Evolutionary conservation across 192 early-diverging fungal species (phyloP).

Genomic region (Thoreauomyces humboldtii): DNA sequence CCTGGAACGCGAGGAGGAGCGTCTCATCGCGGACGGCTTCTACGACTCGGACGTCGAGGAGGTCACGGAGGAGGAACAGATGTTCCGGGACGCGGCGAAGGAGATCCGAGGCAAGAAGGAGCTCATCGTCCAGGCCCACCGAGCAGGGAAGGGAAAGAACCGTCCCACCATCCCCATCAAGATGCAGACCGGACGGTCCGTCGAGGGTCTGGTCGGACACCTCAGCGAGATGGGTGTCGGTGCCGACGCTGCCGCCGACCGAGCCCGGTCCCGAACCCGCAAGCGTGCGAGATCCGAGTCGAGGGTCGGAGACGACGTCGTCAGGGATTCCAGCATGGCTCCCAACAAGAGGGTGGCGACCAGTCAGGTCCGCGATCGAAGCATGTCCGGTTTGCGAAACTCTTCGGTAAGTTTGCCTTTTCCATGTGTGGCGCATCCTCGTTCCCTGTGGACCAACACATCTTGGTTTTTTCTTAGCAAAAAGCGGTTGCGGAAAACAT

Average conservation of each 20-base stretch:
- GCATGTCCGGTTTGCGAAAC: constrained; percentile 71
- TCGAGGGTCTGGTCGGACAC: constrained; percentile 60
- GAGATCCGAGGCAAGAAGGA: constrained; percentile 85
- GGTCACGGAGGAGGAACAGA: constrained; percentile 78
- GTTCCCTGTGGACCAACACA: background rate
- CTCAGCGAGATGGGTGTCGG: constrained; percentile 74
- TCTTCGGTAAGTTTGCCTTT: constrained; percentile 32
- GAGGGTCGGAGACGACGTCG: constrained; percentile 52
- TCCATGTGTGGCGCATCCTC: background rate
- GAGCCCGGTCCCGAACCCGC: constrained; percentile 60
- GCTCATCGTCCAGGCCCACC: constrained; percentile 71
- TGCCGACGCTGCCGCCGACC: constrained; percentile 48
- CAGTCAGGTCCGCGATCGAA: constrained; percentile 36
- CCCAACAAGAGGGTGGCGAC: constrained; percentile 24
- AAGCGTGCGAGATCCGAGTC: constrained; percentile 79
- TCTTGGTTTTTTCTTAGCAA: constrained; percentile 31
- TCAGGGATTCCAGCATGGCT: constrained; percentile 52
- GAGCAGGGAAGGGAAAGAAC: constrained; percentile 77
- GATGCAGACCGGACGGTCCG: constrained; percentile 17
- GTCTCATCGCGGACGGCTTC: constrained; percentile 87
- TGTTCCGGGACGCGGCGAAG: constrained; percentile 71
- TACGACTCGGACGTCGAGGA: constrained; percentile 71
- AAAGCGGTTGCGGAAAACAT: constrained; percentile 74
- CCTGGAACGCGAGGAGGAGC: constrained; percentile 96
- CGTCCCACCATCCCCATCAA: constrained; percentile 69